phyloP scores from a whole-genome alignment of 768 basidiomycete genomes.

The Boletus coccyginus region DNA sequence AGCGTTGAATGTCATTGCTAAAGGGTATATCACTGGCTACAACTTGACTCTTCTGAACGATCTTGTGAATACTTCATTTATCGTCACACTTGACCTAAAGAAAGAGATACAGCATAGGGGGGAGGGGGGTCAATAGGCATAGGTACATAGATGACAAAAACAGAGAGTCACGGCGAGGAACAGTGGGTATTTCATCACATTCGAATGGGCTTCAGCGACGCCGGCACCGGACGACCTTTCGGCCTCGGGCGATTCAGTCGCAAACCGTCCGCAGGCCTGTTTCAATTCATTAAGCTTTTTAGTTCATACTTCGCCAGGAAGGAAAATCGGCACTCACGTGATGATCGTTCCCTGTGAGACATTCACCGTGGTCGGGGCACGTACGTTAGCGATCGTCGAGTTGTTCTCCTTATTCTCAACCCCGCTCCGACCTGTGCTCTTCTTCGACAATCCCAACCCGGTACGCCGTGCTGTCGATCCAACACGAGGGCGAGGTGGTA shows the following conservation, averaged over 20 bases:
- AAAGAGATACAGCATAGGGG: conserved; percentile 27
- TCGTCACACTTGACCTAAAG: background rate
- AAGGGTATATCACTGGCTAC: background rate
- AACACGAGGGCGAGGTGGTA: conserved; percentile 46
- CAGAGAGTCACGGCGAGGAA: background rate
- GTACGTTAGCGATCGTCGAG: conserved; percentile 7
- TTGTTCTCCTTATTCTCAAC: conserved; percentile 57
- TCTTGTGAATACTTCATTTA: background rate
- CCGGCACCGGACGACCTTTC: conserved; percentile 39
- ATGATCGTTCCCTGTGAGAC: conserved; percentile 38
- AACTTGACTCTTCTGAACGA: background rate
- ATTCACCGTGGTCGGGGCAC: conserved; percentile 9
- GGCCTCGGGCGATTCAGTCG: conserved; percentile 47
- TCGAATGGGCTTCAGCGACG: conserved; percentile 24
- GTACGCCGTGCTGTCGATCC: conserved; percentile 54
- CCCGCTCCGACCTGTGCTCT: conserved; percentile 49
- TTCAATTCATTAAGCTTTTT: background rate
- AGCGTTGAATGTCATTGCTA: conserved; percentile 1
- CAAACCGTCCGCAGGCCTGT: conserved; percentile 40
- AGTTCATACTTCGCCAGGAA: background rate
- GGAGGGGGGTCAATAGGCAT: conserved; percentile 23
- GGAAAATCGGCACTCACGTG: conserved; percentile 46
- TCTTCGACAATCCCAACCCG: conserved; percentile 64
- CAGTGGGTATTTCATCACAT: background rate
- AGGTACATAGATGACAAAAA: conserved; percentile 28